These are phyloP conservation scores for Phytopythium helicoides DNA, from an alignment of 352 stramenopile genomes.

Conservation along the genomic window DNA sequence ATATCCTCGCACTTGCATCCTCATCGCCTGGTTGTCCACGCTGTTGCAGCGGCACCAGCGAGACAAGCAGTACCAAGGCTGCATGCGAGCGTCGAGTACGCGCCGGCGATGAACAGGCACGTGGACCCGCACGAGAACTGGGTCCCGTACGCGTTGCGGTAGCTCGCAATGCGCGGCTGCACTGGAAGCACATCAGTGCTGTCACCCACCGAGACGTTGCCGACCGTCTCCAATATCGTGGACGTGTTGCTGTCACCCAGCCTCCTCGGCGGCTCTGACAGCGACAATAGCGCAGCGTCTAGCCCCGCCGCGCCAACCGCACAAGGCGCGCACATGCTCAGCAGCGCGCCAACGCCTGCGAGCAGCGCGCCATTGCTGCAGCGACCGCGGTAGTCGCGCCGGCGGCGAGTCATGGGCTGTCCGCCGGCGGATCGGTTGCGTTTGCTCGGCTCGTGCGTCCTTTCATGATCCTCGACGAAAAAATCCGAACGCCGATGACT, in stretches of 20 bases:
- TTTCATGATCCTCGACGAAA: too few species aligned
- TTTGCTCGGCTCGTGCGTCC: too few species aligned
- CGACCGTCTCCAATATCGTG: background rate
- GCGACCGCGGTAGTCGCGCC: background rate
- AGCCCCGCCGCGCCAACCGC: too few species aligned
- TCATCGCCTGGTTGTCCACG: constrained; percentile 11
- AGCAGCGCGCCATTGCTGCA: background rate
- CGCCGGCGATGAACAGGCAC: constrained; percentile 38
- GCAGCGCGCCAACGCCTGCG: background rate
- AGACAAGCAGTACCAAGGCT: constrained; percentile 36
- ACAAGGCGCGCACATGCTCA: too few species aligned
- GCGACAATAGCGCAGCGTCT: background rate
- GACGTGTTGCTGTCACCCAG: too few species aligned
- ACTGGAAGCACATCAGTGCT: background rate
- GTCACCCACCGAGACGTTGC: background rate
- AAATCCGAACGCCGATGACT: too few species aligned
- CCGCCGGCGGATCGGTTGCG: too few species aligned
- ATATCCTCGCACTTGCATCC: background rate
- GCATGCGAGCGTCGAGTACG: constrained; percentile 28
- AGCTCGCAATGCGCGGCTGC: constrained; percentile 22
- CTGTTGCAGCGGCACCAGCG: constrained; percentile 37
- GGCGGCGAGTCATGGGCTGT: background rate
- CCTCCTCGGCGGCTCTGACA: too few species aligned
- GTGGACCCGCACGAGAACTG: constrained; percentile 44
- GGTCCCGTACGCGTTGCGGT: constrained; percentile 59